phyloP scores from a whole-genome alignment of 208 protist species.

The Wallacemonas sp. region DNA sequence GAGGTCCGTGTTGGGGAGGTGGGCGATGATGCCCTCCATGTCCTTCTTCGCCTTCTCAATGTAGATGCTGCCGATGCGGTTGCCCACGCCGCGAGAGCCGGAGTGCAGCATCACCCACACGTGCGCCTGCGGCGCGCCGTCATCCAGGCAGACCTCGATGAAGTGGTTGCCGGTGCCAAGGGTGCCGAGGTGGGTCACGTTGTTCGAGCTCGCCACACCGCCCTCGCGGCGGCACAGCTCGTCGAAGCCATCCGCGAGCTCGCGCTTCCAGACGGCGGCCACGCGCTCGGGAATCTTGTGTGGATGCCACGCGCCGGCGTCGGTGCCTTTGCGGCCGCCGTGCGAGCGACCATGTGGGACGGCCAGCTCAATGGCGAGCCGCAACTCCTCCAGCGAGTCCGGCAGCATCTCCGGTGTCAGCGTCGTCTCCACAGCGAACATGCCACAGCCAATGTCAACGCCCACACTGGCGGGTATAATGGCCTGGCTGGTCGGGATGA shows the following conservation, averaged over 20 bases:
- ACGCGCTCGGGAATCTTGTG: constrained; percentile 44
- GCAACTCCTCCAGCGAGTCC: constrained; percentile 53
- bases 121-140: constrained; percentile 29
- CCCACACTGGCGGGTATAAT: constrained; percentile 89
- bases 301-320: constrained; percentile 73
- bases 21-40: constrained; percentile 52
- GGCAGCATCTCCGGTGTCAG: constrained; percentile 71
- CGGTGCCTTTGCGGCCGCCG: constrained; percentile 43
- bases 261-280: constrained; percentile 50
- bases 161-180: constrained; percentile 92
- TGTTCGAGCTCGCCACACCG: constrained; percentile 60
- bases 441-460: constrained; percentile 92
- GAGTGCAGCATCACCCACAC: constrained; percentile 93
- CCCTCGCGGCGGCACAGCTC: constrained; percentile 57
- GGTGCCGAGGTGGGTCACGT: constrained; percentile 86
- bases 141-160: constrained; percentile 88
- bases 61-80: constrained; percentile 82
- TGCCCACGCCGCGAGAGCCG: constrained; percentile 88
- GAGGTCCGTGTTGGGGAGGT: constrained; percentile 67
- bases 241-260: constrained; percentile 66
- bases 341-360: constrained; percentile 86
- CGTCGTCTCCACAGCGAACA: constrained; percentile 80
- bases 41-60: constrained; percentile 86
- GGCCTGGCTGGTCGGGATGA: constrained; percentile 80
- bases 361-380: constrained; percentile 69